phyloP scores from a whole-genome alignment of 116 monocot genomes.

The Thalassia testudinum region DNA sequence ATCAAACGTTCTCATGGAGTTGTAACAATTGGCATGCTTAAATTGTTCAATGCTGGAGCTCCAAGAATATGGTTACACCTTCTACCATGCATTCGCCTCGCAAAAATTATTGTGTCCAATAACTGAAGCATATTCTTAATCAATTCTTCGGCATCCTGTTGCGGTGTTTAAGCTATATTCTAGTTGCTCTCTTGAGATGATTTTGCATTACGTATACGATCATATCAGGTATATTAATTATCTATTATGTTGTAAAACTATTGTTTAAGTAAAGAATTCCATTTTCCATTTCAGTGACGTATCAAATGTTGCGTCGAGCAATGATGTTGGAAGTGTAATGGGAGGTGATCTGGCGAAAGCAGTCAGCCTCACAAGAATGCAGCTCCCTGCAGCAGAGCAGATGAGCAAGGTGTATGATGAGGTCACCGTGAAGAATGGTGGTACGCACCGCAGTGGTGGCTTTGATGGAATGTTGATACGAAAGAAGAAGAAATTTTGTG shows the following conservation, averaged over 20 bases:
- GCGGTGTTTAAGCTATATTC: too few species aligned
- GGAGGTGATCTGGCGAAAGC: neutral
- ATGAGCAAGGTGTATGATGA: constrained; percentile 17
- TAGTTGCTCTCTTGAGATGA: too few species aligned
- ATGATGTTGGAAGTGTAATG: neutral
- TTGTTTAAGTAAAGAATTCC: neutral
- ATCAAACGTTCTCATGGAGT: too few species aligned
- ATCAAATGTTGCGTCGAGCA: neutral
- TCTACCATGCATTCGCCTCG: too few species aligned
- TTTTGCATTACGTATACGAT: too few species aligned
- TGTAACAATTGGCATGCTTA: too few species aligned
- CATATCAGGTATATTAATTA: too few species aligned
- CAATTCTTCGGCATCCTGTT: too few species aligned
- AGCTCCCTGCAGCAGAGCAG: neutral
- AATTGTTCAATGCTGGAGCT: too few species aligned
- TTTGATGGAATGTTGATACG: neutral
- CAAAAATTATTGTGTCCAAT: too few species aligned
- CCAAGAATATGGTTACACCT: too few species aligned
- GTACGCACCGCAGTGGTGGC: neutral
- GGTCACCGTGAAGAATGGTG: neutral
- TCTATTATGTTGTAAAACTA: neutral
- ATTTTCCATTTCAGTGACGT: neutral
- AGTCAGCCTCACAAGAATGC: neutral
- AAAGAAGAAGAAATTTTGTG: neutral
- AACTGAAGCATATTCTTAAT: too few species aligned